A percentile compares a stretch with the other conserved stretches of the same genome.
Conservation (phyloP, 495 filamentous ascomycete species). For the Pyrenopolyporus hunteri region DNA sequence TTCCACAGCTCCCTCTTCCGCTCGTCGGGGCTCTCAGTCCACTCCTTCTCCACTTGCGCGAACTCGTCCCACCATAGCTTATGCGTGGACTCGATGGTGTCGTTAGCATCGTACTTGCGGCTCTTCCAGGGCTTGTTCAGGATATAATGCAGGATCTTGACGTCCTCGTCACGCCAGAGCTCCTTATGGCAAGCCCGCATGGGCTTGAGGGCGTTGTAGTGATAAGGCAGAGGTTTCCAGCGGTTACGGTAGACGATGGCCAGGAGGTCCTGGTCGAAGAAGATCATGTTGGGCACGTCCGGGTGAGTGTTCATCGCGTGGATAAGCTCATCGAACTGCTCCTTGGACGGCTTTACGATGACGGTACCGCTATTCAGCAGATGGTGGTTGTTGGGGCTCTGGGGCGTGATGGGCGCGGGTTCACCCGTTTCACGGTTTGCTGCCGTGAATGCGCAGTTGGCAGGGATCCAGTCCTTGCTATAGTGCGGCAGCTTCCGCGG, state of each 20-base stretch:
- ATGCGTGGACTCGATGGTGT: constrained; percentile 47
- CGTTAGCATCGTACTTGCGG: constrained; percentile 38
- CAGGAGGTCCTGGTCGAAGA: constrained; percentile 51
- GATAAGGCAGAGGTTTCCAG: constrained; percentile 49
- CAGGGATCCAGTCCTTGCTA: constrained; percentile 47
- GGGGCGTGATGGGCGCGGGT: constrained; percentile 43
- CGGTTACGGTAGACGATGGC: constrained; percentile 46
- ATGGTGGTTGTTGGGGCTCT: constrained; percentile 45
- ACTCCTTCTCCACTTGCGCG: constrained; percentile 45
- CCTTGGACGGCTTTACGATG: constrained; percentile 42
- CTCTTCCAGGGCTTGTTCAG: constrained; percentile 50
- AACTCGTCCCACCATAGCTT: constrained; percentile 50
- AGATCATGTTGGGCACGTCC: constrained; percentile 48
- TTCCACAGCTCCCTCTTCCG: constrained; percentile 43
- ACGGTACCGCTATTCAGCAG: constrained; percentile 51
- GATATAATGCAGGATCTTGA: constrained; percentile 49
- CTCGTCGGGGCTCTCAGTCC: constrained; percentile 36
- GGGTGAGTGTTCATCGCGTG: constrained; percentile 51
- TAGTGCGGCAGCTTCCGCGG: constrained; percentile 48
- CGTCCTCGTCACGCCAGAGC: constrained; percentile 45
- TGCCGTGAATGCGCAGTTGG: constrained; percentile 49
- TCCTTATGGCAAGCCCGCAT: constrained; percentile 45
- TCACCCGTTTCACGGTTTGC: constrained; percentile 45
- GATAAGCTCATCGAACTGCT: constrained; percentile 44
- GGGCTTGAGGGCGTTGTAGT: constrained; percentile 49